phyloP scores from a whole-genome alignment of 2,329 filamentous ascomycete genomes.

The Lecanicillium sp. region DNA sequence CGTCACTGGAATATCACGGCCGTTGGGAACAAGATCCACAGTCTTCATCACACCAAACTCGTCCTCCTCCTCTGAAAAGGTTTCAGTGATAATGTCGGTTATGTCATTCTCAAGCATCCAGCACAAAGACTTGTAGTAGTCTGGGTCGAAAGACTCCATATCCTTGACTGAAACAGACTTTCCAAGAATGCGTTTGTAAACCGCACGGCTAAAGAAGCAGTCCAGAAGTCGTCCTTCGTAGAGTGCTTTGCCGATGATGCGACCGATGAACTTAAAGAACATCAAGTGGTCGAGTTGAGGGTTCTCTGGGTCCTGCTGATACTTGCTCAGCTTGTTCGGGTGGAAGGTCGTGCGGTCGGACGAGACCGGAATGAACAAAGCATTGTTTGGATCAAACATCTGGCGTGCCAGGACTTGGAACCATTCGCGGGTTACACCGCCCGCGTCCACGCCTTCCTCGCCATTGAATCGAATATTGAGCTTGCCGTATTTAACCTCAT shows the following conservation, averaged over 20 bases:
- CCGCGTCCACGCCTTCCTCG: constrained; percentile 95
- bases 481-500: constrained; percentile 99
- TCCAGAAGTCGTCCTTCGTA: constrained; percentile 95
- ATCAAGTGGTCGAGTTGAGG: constrained; percentile 70
- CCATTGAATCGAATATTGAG: constrained; percentile 95
- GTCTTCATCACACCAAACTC: constrained; percentile 85
- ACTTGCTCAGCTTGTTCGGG: constrained; percentile 75
- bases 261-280: constrained; percentile 99
- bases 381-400: constrained; percentile 99
- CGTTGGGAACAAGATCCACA: constrained; percentile 79
- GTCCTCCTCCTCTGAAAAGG: constrained; percentile 89
- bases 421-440: constrained; percentile 96
- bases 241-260: constrained; percentile 94
- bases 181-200: constrained; percentile 95
- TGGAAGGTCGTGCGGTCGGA: constrained; percentile 98
- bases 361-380: constrained; percentile 90
- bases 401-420: constrained; percentile 95
- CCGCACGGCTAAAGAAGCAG: constrained; percentile 96
- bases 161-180: constrained; percentile 96
- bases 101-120: constrained; percentile 99
- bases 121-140: constrained; percentile 96
- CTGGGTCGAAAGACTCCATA: constrained; percentile 96
- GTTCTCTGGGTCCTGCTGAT: constrained; percentile 3
- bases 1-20: constrained; percentile 86
- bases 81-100: constrained; percentile 93